Evolutionary conservation across 2,329 filamentous ascomycete species (phyloP), one percentile per base, ranked within the genome.

Genomic region (Xylaria sp.): DNA sequence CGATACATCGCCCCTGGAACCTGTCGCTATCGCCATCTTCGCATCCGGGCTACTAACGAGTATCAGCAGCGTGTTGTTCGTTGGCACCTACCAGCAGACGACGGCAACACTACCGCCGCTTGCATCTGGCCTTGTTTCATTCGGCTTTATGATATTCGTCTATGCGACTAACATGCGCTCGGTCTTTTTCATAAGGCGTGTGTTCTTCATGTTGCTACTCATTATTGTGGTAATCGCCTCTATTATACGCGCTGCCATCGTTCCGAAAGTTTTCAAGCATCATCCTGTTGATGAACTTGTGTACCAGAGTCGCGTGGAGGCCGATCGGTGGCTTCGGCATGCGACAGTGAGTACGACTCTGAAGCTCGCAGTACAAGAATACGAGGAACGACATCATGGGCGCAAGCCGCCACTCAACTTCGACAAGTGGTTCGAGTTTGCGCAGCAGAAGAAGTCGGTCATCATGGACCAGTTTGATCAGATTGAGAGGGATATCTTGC

Each of bases 401-500:
- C 83, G 91, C 61, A 77, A 84, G 34, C 91, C 92, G 13, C 92
- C 92, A 9, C 89, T 87, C 0, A 83, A 89, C 60, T 96, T 96
- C 67, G 89, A 92, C 67, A 85, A 86, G 65, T 96, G 92, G 92
- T 96, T 88, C 70, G 80, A 87, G 18, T 91, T 90, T 68, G 90
- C 91, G 4, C 83, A 82, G 62, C 78, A 82, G n/a, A 84, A 81
- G 59, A 80, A 82, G 0, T 88, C 92, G 0, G 78, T 84, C 55
- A 78, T 96, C 55, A 85, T 94, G 57, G 92, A 96, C 68, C 85
- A 90, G 63, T 96, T 90, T 66, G 86, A 90, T 65, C 90, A 88
- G 52, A 91, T 96, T 57, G 86, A 90, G 65, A 80, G 86, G 57
- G 86, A 90, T 63, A 74, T 96, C 2, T 76, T 85, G 2, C 90